Evolutionary conservation across 345 rosid species (phyloP).

Genomic region (Euclidium syriacum): DNA sequence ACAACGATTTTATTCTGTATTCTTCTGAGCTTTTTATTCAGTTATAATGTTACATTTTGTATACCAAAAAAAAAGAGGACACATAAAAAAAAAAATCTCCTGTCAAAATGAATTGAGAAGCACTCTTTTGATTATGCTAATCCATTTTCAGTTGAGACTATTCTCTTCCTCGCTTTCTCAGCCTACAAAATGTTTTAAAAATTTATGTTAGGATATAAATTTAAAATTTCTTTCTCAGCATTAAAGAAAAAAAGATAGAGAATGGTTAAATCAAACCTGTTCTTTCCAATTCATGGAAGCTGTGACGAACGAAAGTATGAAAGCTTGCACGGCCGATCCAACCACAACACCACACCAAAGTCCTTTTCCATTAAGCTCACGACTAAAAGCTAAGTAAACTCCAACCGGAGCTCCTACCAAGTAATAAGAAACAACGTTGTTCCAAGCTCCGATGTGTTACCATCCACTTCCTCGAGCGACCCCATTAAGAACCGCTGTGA

Average conservation of each 20-base stretch:
- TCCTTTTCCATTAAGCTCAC: constrained; percentile 29
- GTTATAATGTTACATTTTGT: not conserved
- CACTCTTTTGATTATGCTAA: not conserved
- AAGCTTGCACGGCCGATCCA: constrained; percentile 33
- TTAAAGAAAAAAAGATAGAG: not conserved
- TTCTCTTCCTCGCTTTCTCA: constrained; percentile 24
- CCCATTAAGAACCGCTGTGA: constrained; percentile 25
- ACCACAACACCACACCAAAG: constrained; percentile 38
- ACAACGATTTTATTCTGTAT: no score
- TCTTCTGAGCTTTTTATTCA: not conserved
- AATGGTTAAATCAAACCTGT: constrained; percentile 10
- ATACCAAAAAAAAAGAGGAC: not conserved
- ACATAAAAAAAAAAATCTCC: not conserved
- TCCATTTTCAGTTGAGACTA: constrained; percentile 1
- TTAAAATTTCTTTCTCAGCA: not conserved
- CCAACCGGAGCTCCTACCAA: constrained; percentile 38
- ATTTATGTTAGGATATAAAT: no score
- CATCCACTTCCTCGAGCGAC: constrained; percentile 43
- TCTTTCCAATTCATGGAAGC: constrained; percentile 33
- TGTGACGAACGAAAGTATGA: constrained; percentile 27
- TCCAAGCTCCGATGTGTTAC: constrained; percentile 37
- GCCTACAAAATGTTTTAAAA: constrained; percentile 25
- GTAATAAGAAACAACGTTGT: constrained; percentile 30
- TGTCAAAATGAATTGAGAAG: no score
- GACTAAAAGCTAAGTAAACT: constrained; percentile 25